Evolutionary conservation across 371 early-diverging fungal genomes (phyloP).

Genomic region (Lichtheimia ornata): DNA sequence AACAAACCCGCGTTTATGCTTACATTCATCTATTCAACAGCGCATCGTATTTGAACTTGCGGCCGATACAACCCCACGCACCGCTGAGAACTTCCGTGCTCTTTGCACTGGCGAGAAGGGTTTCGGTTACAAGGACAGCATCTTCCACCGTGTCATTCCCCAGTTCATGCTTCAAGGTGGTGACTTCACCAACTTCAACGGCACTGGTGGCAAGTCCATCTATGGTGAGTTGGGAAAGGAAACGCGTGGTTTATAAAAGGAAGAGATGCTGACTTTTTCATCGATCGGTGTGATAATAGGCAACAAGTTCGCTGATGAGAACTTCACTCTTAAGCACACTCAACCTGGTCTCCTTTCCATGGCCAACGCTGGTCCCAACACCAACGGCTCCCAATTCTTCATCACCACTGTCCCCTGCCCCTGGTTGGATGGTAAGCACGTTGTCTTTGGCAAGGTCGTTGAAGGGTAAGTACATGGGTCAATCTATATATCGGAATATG

Average conservation of each 20-base stretch:
- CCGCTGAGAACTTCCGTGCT: slow-evolving; percentile 97
- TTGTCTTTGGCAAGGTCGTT: slow-evolving; percentile 96
- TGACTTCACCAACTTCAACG: slow-evolving; percentile 94
- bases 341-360: slow-evolving; percentile 87
- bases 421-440: slow-evolving; percentile 99
- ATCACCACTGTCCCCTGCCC: slow-evolving; percentile 82
- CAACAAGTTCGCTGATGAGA: slow-evolving; percentile 95
- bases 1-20: neutral
- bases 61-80: slow-evolving; percentile 91
- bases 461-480: slow-evolving; percentile 56
- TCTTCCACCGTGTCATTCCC: slow-evolving; percentile 93
- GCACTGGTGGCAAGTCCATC: slow-evolving; percentile 97
- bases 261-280: slow-evolving; percentile 9
- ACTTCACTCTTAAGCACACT: slow-evolving; percentile 94
- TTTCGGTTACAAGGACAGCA: slow-evolving; percentile 83
- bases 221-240: slow-evolving; percentile 64
- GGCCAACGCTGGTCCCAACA: slow-evolving; percentile 95
- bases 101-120: slow-evolving; percentile 80
- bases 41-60: slow-evolving; percentile 70
- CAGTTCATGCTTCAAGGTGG: slow-evolving; percentile 99
- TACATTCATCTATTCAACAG: slow-evolving; percentile 18
- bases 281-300: neutral
- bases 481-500: too few species aligned
- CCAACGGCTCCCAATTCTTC: slow-evolving; percentile 99
- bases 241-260: neutral